A percentile compares a stretch with the other conserved stretches of the same genome.
phyloP scores from a whole-genome alignment of 2,329 filamentous ascomycete genomes.

The Nigrospora osmanthi region DNA sequence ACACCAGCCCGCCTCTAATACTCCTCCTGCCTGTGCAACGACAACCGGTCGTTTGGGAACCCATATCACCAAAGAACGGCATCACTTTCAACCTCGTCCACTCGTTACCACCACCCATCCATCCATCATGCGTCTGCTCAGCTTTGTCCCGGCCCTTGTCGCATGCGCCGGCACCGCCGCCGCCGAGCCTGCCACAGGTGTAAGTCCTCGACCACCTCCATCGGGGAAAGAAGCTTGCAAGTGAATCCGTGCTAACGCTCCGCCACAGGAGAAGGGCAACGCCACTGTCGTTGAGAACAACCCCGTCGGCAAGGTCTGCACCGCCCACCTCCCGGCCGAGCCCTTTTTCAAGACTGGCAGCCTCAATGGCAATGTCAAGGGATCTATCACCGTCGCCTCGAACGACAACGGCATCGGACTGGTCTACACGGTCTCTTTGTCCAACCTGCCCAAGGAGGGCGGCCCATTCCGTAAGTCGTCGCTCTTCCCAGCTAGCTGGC shows the following conservation, averaged over 20 bases:
- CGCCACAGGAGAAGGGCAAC: slow-evolving; percentile 26
- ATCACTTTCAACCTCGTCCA: too few relatives aligned
- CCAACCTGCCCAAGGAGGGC: slow-evolving; percentile 47
- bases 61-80: too few relatives aligned
- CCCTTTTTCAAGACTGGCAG: slow-evolving; percentile 40
- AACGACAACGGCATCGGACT: slow-evolving; percentile 45
- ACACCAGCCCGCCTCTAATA: too few relatives aligned
- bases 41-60: too few relatives aligned
- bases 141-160: slow-evolving; percentile 16
- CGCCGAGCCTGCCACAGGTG: slow-evolving; percentile 13
- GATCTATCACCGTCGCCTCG: slow-evolving; percentile 38
- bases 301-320: slow-evolving; percentile 43
- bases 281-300: slow-evolving; percentile 48
- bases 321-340: slow-evolving; percentile 46
- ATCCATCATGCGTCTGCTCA: slow-evolving; percentile 10
- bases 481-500: not conserved
- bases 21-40: too few relatives aligned
- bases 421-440: slow-evolving; percentile 45
- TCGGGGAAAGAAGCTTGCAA: too few relatives aligned
- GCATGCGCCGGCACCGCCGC: slow-evolving; percentile 18
- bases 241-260: too few relatives aligned
- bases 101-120: too few relatives aligned
- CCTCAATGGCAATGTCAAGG: slow-evolving; percentile 45
- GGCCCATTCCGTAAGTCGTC: slow-evolving; percentile 57
- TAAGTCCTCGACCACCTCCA: slow-evolving; percentile 1